Base-by-base conservation (phyloP, 805 yeast species). In the Pichia ethanolica region DNA sequence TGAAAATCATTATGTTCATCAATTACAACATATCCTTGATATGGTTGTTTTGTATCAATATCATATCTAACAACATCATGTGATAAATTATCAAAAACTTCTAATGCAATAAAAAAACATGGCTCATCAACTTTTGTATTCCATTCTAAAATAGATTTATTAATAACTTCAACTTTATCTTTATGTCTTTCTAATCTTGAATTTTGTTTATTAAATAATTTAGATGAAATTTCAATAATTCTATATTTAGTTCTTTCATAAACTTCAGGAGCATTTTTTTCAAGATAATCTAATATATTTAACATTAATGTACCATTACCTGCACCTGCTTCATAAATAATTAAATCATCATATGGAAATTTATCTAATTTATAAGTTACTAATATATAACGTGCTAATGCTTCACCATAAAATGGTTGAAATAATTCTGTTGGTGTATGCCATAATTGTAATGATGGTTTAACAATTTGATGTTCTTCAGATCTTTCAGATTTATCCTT, bases 361-460 rank as follows among this genome's bases (percentile, higher is more conserved):
- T 76, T 68, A 54, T 82, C 82, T 56, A 81, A 67, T 63, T 82
- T 81, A 62, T 83, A 86, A 61, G 86, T 83, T 8, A 81, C 82
- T 48, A 88, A 66, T 20, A 90, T 67, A 66, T 88, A 86, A 48
- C 90, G 70, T 0, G 97, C 97, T 49, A 91, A 68, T 0, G 95
- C 89, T 62, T 86, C 86, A 12, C 96, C 96, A 59, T 89, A 88
- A 57, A 72, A 82, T 0, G 96, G 96, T 53, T 82, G 82, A 66
- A 88, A 88, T 42, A 88, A 69, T 64, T 89, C 96, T 0, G 93
- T 84, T 1, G 96, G 96, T 0, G 95, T 88, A 61, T 88, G 95
- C 95, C 95, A 88, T 43, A 86, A 65, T 64, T 88, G 95, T 13
- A 80, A 55, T 1, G 82, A 74, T 5, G 71, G 70, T 46, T 69